These are phyloP conservation scores for Pseudogymnoascus sp. DNA, from an alignment of 2,329 filamentous ascomycete genomes.

Conservation along the genomic window DNA sequence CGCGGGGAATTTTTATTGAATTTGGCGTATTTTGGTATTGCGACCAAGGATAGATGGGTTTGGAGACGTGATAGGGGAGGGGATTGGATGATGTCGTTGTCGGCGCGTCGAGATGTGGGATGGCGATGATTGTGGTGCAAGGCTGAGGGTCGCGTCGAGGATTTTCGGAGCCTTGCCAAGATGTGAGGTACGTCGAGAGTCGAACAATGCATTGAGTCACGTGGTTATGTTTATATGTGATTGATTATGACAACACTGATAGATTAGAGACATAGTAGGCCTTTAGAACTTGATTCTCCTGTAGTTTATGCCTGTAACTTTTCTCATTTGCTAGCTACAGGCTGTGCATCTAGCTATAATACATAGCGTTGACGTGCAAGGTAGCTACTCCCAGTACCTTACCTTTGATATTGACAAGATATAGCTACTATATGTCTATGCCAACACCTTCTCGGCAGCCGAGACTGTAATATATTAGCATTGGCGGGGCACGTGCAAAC, in stretches of 20 bases:
- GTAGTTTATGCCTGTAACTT: not conserved
- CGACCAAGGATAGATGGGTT: not conserved
- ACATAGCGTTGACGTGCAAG: not conserved
- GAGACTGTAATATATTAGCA: slow-evolving; percentile 33
- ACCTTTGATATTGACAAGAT: not conserved
- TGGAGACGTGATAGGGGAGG: not conserved
- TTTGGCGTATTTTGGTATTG: not conserved
- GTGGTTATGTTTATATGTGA: not conserved
- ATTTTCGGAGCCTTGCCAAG: slow-evolving; percentile 8
- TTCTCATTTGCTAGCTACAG: not conserved
- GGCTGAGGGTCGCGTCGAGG: slow-evolving; percentile 6
- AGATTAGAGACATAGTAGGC: not conserved
- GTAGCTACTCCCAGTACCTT: not conserved
- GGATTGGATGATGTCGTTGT: not conserved
- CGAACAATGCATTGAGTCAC: not conserved
- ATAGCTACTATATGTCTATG: slow-evolving; percentile 20
- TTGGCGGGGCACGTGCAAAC: not conserved
- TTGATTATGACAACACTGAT: not conserved
- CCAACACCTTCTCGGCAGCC: slow-evolving; percentile 42
- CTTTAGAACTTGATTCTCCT: not conserved
- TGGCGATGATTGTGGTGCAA: slow-evolving; percentile 4
- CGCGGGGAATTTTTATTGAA: not conserved
- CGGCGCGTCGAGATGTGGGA: not conserved
- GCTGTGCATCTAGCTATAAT: not conserved
- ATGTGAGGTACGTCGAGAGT: not conserved